Percentiles rank a stretch among this genome's conserved stretches.
These are phyloP conservation scores for Sporobolomyces pararoseus DNA, from an alignment of 768 basidiomycete species.

Conservation along the genomic window DNA sequence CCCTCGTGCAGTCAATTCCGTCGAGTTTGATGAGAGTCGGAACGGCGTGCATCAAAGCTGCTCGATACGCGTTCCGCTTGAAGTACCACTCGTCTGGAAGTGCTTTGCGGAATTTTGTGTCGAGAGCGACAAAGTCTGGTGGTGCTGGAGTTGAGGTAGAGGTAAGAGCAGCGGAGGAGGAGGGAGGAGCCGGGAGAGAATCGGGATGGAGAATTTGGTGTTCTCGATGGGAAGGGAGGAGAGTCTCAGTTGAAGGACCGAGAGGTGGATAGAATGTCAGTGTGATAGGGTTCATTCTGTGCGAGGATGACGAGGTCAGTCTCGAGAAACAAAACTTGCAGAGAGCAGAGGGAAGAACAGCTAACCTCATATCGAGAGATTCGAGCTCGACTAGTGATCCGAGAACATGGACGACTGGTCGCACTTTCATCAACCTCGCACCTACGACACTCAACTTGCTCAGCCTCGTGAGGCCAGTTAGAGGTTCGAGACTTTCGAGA, in stretches of 20 bases:
- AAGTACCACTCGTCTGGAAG: slow-evolving; percentile 84
- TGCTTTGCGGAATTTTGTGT: slow-evolving; percentile 78
- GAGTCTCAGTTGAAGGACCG: slow-evolving; percentile 6
- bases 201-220: slow-evolving; percentile 35
- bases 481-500: slow-evolving; percentile 58
- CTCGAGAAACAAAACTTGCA: not conserved
- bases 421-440: slow-evolving; percentile 66
- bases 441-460: slow-evolving; percentile 84
- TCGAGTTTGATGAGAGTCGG: slow-evolving; percentile 68
- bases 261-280: slow-evolving; percentile 93
- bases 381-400: slow-evolving; percentile 72
- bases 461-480: slow-evolving; percentile 70
- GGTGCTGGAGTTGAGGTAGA: not conserved
- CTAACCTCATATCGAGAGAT: slow-evolving; percentile 85
- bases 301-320: not conserved
- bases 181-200: not conserved
- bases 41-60: slow-evolving; percentile 76
- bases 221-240: slow-evolving; percentile 21
- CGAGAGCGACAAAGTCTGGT: slow-evolving; percentile 66
- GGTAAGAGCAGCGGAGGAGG: not conserved
- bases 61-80: slow-evolving; percentile 82
- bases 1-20: slow-evolving; percentile 76
- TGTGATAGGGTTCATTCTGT: slow-evolving; percentile 90
- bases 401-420: slow-evolving; percentile 67
- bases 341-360: not conserved